Evolutionary conservation across 306 rosid species (phyloP), one percentile per base, ranked within the genome.

Genomic region (Canavalia ensiformis): DNA sequence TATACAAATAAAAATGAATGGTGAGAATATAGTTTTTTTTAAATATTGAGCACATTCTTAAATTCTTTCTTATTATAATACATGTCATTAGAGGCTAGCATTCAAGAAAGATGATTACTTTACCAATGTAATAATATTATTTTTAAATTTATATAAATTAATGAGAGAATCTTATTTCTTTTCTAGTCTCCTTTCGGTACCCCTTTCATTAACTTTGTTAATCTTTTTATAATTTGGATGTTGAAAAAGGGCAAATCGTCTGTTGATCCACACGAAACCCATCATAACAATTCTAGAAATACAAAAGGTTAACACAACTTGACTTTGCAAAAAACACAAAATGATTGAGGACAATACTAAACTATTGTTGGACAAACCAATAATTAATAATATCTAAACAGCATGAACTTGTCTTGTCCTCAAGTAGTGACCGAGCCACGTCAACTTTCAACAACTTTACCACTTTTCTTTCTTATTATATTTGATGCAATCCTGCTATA

Each of bases 371-470:
- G 47, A 56, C 31, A 50, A 62, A 50, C 11, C 58, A 39, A 39
- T 81, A 51, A 63, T 63, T 71, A 56, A 50, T 1, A 51, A 41
- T 46, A 71, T 71, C 35, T 11, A 60, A 49, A 37, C 28, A 25
- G 25, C 51, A 69, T 7, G 11, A n/a, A 54, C 2, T 46, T 47
- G 72, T 59, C 63, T 60, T 80, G 54, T 71, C 71, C 1, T 37
- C 7, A 5, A 41, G 67, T 55, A 8, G 74, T 72, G 74, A 34
- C 33, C 25, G 33, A 70, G 58, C 52, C 72, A 79, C 76, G 18
- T 59, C 63, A 46, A 58, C 33, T 57, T 6, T 57, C 51, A 68
- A 68, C 62, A 49, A 39, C 31, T 49, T 56, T 34, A 3, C 28
- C 0, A 33, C 73, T 82, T 82, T 59, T 35, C 18, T 11, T 49